Conservation (phyloP, 2,329 filamentous ascomycete species). For the Biscogniauxia sp. region DNA sequence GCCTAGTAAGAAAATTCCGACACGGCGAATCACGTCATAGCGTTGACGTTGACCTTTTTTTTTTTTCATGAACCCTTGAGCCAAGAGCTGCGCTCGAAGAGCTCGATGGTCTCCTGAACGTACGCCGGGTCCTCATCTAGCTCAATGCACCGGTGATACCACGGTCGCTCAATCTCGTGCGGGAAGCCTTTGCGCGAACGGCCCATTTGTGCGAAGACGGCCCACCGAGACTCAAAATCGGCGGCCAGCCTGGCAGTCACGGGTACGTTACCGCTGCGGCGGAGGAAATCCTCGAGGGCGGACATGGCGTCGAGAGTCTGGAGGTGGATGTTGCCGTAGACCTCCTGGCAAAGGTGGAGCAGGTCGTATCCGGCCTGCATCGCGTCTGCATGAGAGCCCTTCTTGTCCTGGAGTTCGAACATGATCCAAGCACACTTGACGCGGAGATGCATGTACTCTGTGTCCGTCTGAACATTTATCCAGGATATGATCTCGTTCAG, state of each 20-base stretch:
- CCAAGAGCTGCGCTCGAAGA: constrained; percentile 23
- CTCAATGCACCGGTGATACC: constrained; percentile 28
- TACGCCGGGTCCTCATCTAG: constrained; percentile 21
- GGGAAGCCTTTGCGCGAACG: constrained; percentile 20
- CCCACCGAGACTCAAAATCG: constrained; percentile 23
- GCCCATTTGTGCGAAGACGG: constrained; percentile 14
- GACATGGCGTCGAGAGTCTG: constrained; percentile 30
- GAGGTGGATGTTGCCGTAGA: constrained; percentile 26
- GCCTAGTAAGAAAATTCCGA: not conserved
- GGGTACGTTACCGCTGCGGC: constrained; percentile 13
- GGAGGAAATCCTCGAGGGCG: constrained; percentile 23
- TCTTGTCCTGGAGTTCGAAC: constrained; percentile 26
- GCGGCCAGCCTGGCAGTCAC: constrained; percentile 15
- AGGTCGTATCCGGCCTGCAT: constrained; percentile 20
- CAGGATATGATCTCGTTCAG: constrained; percentile 22
- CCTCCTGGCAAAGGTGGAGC: constrained; percentile 19
- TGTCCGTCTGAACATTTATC: constrained; percentile 18
- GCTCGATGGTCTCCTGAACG: constrained; percentile 25
- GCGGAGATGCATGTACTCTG: constrained; percentile 20
- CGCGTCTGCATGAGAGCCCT: constrained; percentile 20
- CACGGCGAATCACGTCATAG: not conserved
- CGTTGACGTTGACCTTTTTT: not conserved
- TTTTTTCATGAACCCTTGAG: constrained; percentile 13
- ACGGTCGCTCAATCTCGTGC: constrained; percentile 26
- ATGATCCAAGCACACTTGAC: constrained; percentile 26